These are phyloP conservation scores for Hypoxylon sp. DNA, from an alignment of 2,329 filamentous ascomycete species.

Conservation along the genomic window DNA sequence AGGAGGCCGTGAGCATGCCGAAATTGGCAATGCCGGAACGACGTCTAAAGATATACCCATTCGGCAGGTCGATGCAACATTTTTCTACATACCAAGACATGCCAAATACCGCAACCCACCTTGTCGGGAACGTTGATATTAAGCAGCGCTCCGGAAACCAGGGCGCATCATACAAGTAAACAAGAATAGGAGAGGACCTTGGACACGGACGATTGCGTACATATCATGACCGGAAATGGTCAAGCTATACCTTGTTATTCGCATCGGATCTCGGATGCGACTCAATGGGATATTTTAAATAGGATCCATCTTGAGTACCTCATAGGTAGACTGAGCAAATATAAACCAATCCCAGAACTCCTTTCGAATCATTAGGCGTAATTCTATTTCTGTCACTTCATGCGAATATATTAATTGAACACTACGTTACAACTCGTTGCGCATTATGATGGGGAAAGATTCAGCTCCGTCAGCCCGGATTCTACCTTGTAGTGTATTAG, in stretches of 20 bases:
- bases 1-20: slow-evolving; percentile 36
- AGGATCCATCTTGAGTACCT: slow-evolving; percentile 3
- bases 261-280: background rate
- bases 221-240: slow-evolving; percentile 7
- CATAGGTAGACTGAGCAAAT: background rate
- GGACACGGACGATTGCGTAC: slow-evolving; percentile 17
- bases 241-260: slow-evolving; percentile 1
- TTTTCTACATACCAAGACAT: slow-evolving; percentile 27
- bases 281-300: background rate
- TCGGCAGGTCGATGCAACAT: slow-evolving; percentile 39
- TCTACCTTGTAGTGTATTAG: slow-evolving; percentile 18
- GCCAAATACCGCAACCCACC: slow-evolving; percentile 38
- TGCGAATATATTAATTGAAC: slow-evolving; percentile 31
- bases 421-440: slow-evolving; percentile 7
- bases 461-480: slow-evolving; percentile 14
- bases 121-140: slow-evolving; percentile 28
- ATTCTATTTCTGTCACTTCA: slow-evolving; percentile 30
- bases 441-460: slow-evolving; percentile 4
- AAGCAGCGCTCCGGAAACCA: slow-evolving; percentile 30
- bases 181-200: slow-evolving; percentile 23
- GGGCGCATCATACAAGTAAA: slow-evolving; percentile 21
- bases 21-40: slow-evolving; percentile 46
- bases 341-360: slow-evolving; percentile 15
- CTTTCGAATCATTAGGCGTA: background rate
- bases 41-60: slow-evolving; percentile 27